phyloP scores from a whole-genome alignment of 2,329 filamentous ascomycete species.

The Alternaria brassicicola region DNA sequence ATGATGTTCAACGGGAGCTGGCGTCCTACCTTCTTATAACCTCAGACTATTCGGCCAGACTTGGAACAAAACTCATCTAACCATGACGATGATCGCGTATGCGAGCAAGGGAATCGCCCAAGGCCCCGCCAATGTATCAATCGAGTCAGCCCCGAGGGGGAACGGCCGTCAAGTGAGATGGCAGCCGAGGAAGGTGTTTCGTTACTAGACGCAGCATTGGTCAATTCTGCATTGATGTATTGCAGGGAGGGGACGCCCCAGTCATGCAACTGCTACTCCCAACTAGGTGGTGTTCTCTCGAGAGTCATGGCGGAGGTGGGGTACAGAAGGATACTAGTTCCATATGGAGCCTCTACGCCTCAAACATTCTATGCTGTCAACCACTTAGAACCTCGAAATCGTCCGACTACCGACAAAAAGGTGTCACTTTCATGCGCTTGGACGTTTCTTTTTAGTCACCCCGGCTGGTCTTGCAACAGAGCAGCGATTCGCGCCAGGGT shows the following conservation, averaged over 20 bases:
- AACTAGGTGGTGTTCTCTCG: neutral
- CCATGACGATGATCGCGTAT: neutral
- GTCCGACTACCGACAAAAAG: conserved; percentile 3
- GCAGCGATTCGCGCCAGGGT: neutral
- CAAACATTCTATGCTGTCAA: neutral
- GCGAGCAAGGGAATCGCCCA: neutral
- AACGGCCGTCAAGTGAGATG: neutral
- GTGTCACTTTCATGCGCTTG: neutral
- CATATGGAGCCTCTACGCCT: neutral
- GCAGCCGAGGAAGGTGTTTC: conserved; percentile 14
- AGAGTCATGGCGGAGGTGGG: neutral
- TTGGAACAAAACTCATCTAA: neutral
- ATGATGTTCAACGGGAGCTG: conserved; percentile 5
- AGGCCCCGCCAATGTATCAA: conserved; percentile 6
- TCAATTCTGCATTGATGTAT: neutral
- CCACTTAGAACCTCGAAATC: neutral
- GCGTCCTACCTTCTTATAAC: conserved; percentile 8
- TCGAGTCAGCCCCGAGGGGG: neutral
- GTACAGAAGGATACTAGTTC: neutral
- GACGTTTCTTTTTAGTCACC: conserved; percentile 2
- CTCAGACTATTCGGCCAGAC: neutral
- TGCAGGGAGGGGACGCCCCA: neutral
- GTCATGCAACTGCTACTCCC: neutral
- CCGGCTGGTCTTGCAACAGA: conserved; percentile 4
- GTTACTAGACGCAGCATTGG: conserved; percentile 6